Base-by-base conservation (phyloP, 2,329 filamentous ascomycete genomes). In the Arthroderma uncinatum region DNA sequence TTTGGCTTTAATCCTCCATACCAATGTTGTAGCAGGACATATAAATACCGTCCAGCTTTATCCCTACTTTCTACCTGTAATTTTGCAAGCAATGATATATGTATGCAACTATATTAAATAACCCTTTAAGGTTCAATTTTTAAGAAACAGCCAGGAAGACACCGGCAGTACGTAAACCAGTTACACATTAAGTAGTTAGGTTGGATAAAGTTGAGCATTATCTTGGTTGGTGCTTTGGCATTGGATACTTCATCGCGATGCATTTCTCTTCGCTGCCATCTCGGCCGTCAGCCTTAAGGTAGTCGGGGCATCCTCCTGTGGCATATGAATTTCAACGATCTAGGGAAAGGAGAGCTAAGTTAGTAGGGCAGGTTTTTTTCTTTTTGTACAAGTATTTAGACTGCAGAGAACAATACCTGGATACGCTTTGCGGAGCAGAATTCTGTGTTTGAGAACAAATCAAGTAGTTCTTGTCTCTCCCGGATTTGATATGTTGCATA, bases 251-350 rank as follows among this genome's bases (percentile, higher is more conserved):
- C 12, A 4, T 21, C 2, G 7, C 25, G 19, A 33, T 5, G 16
- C n/a, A 28, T 88, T 89, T 53, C 75, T 81, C 73, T 74, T 83
- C 2, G 85, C 86, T 34, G 82, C 82, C 4, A 82, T 81, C 69
- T 85, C 78, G 0, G 85, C 84, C 34, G 86, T 87, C 66, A 82
- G 71, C 64, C 83, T 80, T 61, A 92, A 70, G 3, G 83, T 81
- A 56, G 77, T 74, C 0, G 87, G 88, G 4, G 86, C 87, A 71
- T 93, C 87, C 60, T 89, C 78, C 72, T 80, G 84, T 1, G 82
- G 82, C 80, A 92, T 88, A 62, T 87, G 84, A 55, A 92, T 64
- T 76, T 93, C 88, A 34, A 92, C 87, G 64, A 92, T 83, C 67
- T 89, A 78, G 63, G 86, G 28, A 19, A 76, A 59, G 33, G 42